Evolutionary conservation across 768 basidiomycete species (phyloP).

Genomic region (Clitopilus passeckerianus): DNA sequence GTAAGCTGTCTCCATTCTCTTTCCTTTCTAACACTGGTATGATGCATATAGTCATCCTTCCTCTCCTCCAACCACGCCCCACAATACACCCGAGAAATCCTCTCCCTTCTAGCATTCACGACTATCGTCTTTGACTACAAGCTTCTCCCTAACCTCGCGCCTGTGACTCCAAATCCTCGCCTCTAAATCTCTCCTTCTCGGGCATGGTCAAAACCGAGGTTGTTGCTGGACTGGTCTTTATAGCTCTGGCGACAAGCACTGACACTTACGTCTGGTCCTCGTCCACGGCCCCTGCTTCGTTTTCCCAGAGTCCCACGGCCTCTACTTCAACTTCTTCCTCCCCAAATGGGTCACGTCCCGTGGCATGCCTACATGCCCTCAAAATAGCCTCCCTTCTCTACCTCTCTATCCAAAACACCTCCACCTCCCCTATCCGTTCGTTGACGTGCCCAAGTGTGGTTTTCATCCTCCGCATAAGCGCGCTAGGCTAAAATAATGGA

Average conservation of each 20-base stretch:
- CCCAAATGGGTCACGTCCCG: no score
- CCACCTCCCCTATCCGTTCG: conserved; percentile 45
- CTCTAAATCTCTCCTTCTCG: conserved; percentile 32
- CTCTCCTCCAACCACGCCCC: neutral
- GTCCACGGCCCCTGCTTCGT: conserved; percentile 50
- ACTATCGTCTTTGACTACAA: conserved; percentile 79
- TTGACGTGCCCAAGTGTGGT: conserved; percentile 36
- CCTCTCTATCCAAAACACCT: conserved; percentile 49
- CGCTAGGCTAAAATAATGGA: conserved; percentile 96
- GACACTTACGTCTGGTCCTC: conserved; percentile 84
- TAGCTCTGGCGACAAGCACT: conserved; percentile 33
- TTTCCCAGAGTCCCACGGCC: conserved; percentile 81
- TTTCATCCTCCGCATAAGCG: conserved; percentile 65
- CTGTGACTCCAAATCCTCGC: conserved; percentile 46
- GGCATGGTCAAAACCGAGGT: conserved; percentile 46
- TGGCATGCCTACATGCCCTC: conserved; percentile 69
- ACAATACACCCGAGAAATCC: conserved; percentile 31
- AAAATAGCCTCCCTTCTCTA: conserved; percentile 62
- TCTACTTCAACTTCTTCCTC: conserved; percentile 86
- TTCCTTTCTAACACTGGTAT: neutral
- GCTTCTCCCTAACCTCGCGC: conserved; percentile 59
- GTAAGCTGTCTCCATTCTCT: conserved; percentile 34
- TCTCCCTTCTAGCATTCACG: conserved; percentile 61
- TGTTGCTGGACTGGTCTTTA: conserved; percentile 40
- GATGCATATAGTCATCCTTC: no score